A percentile compares a stretch with the other conserved stretches of the same genome.
phyloP scores from a whole-genome alignment of 768 basidiomycete genomes.

The Leccinum arenicola region DNA sequence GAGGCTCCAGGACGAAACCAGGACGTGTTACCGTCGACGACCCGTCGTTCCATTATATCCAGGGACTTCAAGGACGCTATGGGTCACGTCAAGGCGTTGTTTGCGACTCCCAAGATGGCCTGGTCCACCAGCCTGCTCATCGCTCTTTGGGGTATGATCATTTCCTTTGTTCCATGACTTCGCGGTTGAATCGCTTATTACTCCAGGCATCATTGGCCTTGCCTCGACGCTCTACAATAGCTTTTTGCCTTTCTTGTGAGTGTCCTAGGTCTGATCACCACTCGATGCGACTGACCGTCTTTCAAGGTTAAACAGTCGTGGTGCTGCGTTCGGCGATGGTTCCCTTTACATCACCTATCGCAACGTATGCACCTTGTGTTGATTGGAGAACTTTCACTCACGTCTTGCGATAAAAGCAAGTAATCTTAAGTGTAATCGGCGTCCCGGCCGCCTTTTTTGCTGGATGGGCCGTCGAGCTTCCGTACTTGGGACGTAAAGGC shows the following conservation, averaged over 20 bases:
- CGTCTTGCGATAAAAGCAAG: conserved; percentile 43
- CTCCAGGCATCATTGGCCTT: conserved; percentile 65
- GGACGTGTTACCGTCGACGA: conserved; percentile 10
- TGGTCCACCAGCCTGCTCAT: conserved; percentile 64
- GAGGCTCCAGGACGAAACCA: conserved; percentile 27
- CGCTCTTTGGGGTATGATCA: conserved; percentile 39
- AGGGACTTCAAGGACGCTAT: conserved; percentile 39
- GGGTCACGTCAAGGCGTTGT: conserved; percentile 56
- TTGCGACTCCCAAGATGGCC: conserved; percentile 60
- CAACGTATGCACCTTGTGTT: conserved; percentile 41
- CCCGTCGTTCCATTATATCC: conserved; percentile 31
- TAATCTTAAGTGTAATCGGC: conserved; percentile 65
- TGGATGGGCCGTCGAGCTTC: conserved; percentile 67
- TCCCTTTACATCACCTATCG: conserved; percentile 71
- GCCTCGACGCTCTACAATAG: conserved; percentile 66
- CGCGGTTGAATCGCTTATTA: background rate
- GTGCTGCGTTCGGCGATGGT: conserved; percentile 66
- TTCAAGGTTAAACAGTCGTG: conserved; percentile 56
- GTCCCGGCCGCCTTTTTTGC: conserved; percentile 72
- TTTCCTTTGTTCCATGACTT: background rate
- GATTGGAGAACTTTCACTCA: background rate
- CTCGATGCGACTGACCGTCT: background rate
- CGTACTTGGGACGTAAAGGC: conserved; percentile 61
- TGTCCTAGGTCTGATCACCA: background rate
- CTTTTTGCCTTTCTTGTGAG: conserved; percentile 53